Base-by-base conservation (phyloP, 495 filamentous ascomycete genomes). In the Hypoxylon subgilvum region DNA sequence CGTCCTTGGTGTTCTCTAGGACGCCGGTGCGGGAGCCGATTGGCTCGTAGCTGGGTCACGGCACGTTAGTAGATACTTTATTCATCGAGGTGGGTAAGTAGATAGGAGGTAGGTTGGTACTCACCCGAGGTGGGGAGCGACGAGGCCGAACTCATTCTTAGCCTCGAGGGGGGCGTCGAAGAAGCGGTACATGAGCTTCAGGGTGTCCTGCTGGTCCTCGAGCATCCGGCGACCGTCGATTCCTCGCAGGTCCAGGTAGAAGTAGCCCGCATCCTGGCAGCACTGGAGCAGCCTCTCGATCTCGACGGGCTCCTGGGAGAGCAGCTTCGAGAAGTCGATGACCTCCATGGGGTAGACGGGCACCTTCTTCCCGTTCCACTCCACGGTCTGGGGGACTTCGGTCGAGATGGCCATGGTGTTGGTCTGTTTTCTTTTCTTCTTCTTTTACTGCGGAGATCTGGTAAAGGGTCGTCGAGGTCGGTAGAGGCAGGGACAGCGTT, bases 231-330 rank as follows among this genome's bases (percentile, higher is more conserved):
- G 70, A 65, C 75, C 76, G 65, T 79, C 76, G 56, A 79, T 77
- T 54, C 67, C 66, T 43, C 69, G 53, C 22, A 83, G 74, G 67
- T 83, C 76, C 43, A 84, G 78, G 63, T 84, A 79, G 69, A 85
- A 84, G 74, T 80, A 81, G 9, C 81, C 82, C 12, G 76, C 67
- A 10, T 76, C 68, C 55, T 76, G 71, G 65, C 79, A 82, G 38
- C 70, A 72, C 13, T 70, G 61, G 54, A 81, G 58, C 6, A 84
- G 74, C 56, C 74, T 80, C 25, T 81, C 76, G 8, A 77, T 65
- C 67, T 80, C 78, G 43, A 56, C 59, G 16, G 75, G 76, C 55
- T 81, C 75, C 44, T 79, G 73, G 4, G 76, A 77, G 51, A 81
- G 77, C 40, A 81, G 71, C 45, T 63, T 69, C 19, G 63, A 69